Evolutionary conservation across 345 rosid species (phyloP), one percentile per base, ranked within the genome.

Genomic region (Adansonia digitata): DNA sequence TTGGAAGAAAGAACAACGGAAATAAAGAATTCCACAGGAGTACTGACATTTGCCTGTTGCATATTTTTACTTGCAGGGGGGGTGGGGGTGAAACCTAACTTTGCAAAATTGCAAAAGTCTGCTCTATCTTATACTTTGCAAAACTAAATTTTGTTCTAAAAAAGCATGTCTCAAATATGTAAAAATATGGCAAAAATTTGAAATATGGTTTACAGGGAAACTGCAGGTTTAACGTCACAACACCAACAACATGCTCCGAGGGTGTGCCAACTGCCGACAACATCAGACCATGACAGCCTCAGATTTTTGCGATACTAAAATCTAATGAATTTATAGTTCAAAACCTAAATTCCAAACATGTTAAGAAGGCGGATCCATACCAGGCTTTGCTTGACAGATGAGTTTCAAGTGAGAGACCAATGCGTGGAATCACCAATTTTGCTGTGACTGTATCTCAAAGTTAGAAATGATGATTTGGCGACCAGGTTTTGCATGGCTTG

Each of bases 191-290:
- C 15, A n/a, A 51, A 14, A n/a, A n/a, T 34, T 42, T 20, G 6
- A 11, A 31, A 48, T 18, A 20, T 12, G 3, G 8, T 43, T 63
- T 42, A 31, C 74, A 79, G 81, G 74, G 18, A 65, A 77, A 77
- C 8, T 88, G 88, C 77, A 86, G 72, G 9, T 88, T 84, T 59
- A 62, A 74, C 3, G 73, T 88, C 29, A 88, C 84, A 56, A 71
- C 86, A 40, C 84, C 78, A 74, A 88, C 89, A 26, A 67, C 88
- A n/a, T n/a, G n/a, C n/a, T n/a, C n/a, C n/a, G n/a, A n/a, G n/a
- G n/a, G n/a, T n/a, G n/a, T n/a, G n/a, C n/a, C n/a, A n/a, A n/a
- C n/a, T n/a, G n/a, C n/a, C n/a, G n/a, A n/a, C n/a, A n/a, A 88
- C 87, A 9, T 65, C 84, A 26, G 74, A 79, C 61, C 80, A 78